Evolutionary conservation across 164 flowering plant genomes (phyloP).

Genomic region (Protea cynaroides): DNA sequence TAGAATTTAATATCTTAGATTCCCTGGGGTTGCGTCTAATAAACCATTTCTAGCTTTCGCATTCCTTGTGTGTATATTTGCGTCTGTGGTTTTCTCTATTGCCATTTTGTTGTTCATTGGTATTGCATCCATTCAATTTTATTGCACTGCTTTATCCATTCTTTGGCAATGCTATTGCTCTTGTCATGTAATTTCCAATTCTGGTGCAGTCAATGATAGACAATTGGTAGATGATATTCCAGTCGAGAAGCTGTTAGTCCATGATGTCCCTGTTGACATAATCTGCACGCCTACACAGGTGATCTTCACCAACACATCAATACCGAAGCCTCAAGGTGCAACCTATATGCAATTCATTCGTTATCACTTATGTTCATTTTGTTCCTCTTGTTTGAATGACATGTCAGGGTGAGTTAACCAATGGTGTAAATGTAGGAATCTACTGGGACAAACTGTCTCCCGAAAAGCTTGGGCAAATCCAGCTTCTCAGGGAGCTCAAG

Average conservation of each 20-base stretch:
- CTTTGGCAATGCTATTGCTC: not conserved
- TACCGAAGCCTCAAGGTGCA: conserved; percentile 87
- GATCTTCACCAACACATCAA: conserved; percentile 61
- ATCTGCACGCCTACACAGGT: conserved; percentile 86
- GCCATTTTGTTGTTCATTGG: not conserved
- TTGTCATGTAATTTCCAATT: not conserved
- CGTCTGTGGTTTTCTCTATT: not conserved
- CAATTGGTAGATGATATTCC: conserved; percentile 88
- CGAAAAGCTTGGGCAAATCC: conserved; percentile 73
- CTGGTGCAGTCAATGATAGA: conserved; percentile 63
- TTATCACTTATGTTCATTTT: no score
- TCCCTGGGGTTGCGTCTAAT: not conserved
- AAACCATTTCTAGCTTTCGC: not conserved
- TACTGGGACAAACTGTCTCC: conserved; percentile 90
- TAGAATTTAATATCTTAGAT: not conserved
- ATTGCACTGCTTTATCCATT: not conserved
- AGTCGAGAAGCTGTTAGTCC: conserved; percentile 66
- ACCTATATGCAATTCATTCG: not conserved
- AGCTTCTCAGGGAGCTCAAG: conserved; percentile 70
- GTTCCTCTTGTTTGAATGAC: no score
- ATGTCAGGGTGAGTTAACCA: no score
- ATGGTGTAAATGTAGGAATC: conserved; percentile 42
- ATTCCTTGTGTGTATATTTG: not conserved
- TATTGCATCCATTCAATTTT: not conserved
- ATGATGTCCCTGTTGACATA: conserved; percentile 87